Conservation (phyloP, 164 flowering plant genomes). For the Vitis cinerea region DNA sequence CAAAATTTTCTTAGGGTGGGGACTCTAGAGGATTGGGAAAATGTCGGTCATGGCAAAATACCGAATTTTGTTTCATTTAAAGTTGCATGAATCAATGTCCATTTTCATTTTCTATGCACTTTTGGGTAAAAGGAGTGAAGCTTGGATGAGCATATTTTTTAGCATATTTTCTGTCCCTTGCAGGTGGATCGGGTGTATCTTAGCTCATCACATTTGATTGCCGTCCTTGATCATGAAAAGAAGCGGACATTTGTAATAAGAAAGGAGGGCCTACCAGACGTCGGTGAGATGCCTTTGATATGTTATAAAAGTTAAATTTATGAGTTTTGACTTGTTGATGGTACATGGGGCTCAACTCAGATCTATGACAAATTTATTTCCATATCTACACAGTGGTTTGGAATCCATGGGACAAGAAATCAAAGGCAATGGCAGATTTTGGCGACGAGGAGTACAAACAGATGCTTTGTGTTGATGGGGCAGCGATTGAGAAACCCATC, state of each 20-base stretch:
- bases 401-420: slow-evolving; percentile 99
- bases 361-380: not conserved
- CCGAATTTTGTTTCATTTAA: too few species aligned
- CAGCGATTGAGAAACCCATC: slow-evolving; percentile 76
- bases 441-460: slow-evolving; percentile 91
- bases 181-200: slow-evolving; percentile 90
- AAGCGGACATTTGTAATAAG: slow-evolving; percentile 75
- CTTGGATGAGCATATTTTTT: too few species aligned
- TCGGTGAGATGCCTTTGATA: slow-evolving; percentile 49
- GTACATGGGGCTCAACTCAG: too few species aligned
- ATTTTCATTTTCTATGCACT: too few species aligned
- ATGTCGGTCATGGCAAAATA: too few species aligned
- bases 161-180: slow-evolving; percentile 1
- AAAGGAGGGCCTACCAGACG: slow-evolving; percentile 92
- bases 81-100: too few species aligned
- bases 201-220: slow-evolving; percentile 65
- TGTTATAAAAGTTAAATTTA: too few species aligned
- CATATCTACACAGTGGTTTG: slow-evolving; percentile 62
- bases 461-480: slow-evolving; percentile 92
- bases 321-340: too few species aligned
- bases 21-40: too few species aligned
- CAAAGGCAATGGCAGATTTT: slow-evolving; percentile 73
- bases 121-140: too few species aligned
- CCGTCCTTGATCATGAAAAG: slow-evolving; percentile 92
- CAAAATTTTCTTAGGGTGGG: too few species aligned